These are phyloP conservation scores for Arthrobotrys iridis DNA, from an alignment of 2,329 filamentous ascomycete species.

Conservation along the genomic window DNA sequence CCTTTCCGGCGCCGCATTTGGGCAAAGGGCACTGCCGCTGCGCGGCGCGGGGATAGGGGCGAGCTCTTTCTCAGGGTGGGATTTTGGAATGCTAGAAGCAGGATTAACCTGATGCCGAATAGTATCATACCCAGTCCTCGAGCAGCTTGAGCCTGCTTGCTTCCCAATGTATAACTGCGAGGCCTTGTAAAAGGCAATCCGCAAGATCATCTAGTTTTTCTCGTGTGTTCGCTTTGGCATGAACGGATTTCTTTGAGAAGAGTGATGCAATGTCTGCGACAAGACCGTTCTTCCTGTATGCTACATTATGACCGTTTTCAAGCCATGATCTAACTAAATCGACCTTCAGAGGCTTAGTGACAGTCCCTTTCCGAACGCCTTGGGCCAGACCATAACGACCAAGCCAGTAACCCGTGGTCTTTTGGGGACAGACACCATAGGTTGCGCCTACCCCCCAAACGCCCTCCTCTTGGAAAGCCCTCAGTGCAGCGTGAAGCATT, in stretches of 20 bases:
- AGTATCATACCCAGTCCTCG: constrained; percentile 18
- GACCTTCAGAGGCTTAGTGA: constrained; percentile 67
- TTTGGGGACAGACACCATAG: constrained; percentile 40
- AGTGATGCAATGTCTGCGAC: constrained; percentile 56
- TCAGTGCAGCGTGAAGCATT: constrained; percentile 78
- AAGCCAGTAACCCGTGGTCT: constrained; percentile 41
- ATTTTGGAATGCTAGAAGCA: too few relatives aligned
- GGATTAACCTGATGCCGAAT: neutral
- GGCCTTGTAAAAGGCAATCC: constrained; percentile 79
- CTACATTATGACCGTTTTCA: constrained; percentile 55
- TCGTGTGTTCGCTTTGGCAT: constrained; percentile 32
- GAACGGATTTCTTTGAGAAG: constrained; percentile 39
- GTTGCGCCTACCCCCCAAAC: constrained; percentile 61
- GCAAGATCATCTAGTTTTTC: constrained; percentile 83
- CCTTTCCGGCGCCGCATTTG: neutral
- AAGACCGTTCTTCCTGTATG: constrained; percentile 34
- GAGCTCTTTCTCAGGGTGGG: too few relatives aligned
- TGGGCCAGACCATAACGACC: constrained; percentile 6
- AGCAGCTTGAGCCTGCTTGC: constrained; percentile 65
- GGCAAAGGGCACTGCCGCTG: neutral
- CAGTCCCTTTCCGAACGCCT: neutral
- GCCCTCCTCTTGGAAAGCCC: constrained; percentile 66
- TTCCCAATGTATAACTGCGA: constrained; percentile 81
- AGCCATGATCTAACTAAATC: constrained; percentile 70
- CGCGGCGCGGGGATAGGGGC: too few relatives aligned